Evolutionary conservation across 2,329 filamentous ascomycete genomes (phyloP), one percentile per base, ranked within the genome.

Genomic region (Penicillium sp.): DNA sequence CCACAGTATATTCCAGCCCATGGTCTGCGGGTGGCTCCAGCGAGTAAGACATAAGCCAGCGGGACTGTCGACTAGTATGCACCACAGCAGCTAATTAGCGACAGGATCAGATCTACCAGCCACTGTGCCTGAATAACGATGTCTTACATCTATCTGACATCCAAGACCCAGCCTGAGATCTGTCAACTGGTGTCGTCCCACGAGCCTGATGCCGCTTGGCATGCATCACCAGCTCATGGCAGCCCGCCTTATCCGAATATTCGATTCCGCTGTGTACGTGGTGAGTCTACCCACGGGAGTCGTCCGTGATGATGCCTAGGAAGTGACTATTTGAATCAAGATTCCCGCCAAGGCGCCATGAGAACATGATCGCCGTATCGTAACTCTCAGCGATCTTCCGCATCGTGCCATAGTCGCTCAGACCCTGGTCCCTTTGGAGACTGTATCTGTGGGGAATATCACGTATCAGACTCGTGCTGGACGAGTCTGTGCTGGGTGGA

Each of bases 121-220:
- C 31, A n/a, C 18, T 4, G 53, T 53, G 54, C 52, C 56, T 51
- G 40, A 14, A 40, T 65, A 68, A 67, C 62, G 50, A 49, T 67
- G 63, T 66, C 63, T 65, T 54, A 63, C 19, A 37, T 24, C n/a
- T 43, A 44, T 59, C 4, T 10, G 9, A 27, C 19, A 46, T 14
- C 19, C 13, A n/a, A 27, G 54, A 52, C 59, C 52, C 24, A 7
- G 24, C 24, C 5, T 27, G 24, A 27, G 24, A 27, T 27, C 27
- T 35, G 27, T 41, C 47, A 50, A 22, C 31, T 14, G n/a, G 47
- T 14, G 7, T 16, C 10, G 24, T 35, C 35, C 6, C 27, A 24
- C 55, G 44, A 37, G 39, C 43, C 19, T 50, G 22, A 39, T 9
- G 40, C 47, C 54, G n/a, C 39, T 63, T 59, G 60, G 53, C 60